Percentiles rank a stretch among this genome's conserved stretches.
Evolutionary conservation across 2,329 filamentous ascomycete genomes (phyloP).

Genomic region (Grosmannia clavigera): DNA sequence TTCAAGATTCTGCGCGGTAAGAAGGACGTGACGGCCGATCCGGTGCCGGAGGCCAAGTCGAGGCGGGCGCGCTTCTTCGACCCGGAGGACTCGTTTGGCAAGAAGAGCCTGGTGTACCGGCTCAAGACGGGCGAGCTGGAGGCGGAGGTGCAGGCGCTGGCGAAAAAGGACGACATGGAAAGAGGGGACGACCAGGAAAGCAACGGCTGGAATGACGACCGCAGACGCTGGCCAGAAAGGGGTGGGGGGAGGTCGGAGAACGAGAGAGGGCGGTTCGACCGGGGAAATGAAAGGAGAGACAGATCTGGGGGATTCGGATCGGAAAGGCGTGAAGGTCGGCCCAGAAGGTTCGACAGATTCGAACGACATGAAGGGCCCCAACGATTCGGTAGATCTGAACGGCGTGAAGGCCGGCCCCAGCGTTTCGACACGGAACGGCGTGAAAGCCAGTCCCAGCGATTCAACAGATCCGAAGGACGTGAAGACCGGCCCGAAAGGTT

Average conservation of each 20-base stretch:
- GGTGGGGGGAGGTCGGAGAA: background rate
- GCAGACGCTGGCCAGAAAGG: background rate
- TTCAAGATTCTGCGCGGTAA: conserved; percentile 33
- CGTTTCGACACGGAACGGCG: too few relatives aligned
- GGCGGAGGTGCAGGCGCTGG: conserved; percentile 17
- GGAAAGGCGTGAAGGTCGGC: too few relatives aligned
- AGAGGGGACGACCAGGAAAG: background rate
- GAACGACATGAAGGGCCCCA: too few relatives aligned
- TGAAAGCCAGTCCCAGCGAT: background rate
- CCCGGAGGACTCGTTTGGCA: conserved; percentile 35
- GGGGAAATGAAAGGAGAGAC: background rate
- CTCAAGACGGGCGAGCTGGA: conserved; percentile 33
- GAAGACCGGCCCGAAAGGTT: background rate
- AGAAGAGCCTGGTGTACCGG: conserved; percentile 42
- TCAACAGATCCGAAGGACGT: background rate
- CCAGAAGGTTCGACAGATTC: background rate
- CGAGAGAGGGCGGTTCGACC: background rate
- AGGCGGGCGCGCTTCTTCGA: conserved; percentile 41
- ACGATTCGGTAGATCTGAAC: too few relatives aligned
- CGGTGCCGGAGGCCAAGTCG: conserved; percentile 27
- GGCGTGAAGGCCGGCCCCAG: background rate
- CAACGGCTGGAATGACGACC: background rate
- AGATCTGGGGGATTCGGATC: background rate
- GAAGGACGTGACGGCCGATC: conserved; percentile 36
- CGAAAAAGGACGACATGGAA: background rate